Evolutionary conservation across 176 grass and related monocot species (phyloP).

Genomic region (Olyra latifolia): DNA sequence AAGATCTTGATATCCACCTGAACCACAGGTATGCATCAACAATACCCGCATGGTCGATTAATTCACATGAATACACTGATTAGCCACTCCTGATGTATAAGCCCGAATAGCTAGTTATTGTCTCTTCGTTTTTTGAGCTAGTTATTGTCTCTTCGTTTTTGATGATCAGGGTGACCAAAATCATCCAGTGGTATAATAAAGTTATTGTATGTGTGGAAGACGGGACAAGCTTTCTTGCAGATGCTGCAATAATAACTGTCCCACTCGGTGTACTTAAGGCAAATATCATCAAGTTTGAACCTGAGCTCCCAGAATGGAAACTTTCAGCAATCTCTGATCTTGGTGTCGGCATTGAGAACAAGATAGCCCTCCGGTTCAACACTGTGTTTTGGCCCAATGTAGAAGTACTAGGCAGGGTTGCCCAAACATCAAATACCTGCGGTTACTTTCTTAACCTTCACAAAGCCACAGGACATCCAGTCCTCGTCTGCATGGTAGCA

Average conservation of each 20-base stretch:
- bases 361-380: constrained; percentile 80
- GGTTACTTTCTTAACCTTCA: constrained; percentile 98
- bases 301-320: constrained; percentile 82
- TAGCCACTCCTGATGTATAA: background rate
- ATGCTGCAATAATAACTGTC: constrained; percentile 90
- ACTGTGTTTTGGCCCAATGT: constrained; percentile 94
- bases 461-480: constrained; percentile 85
- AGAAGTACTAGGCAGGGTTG: constrained; percentile 80
- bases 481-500: constrained; percentile 97
- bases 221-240: constrained; percentile 75
- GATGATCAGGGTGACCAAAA: constrained; percentile 75
- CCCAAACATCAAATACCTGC: constrained; percentile 70
- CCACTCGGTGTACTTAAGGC: constrained; percentile 95
- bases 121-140: background rate
- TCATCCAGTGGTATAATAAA: constrained; percentile 74
- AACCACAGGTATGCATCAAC: constrained; percentile 72
- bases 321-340: constrained; percentile 82
- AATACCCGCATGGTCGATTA: background rate
- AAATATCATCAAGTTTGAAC: constrained; percentile 90
- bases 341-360: constrained; percentile 90
- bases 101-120: background rate
- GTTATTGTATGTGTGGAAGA: constrained; percentile 72
- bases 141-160: background rate
- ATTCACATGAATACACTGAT: constrained; percentile 11
- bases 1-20: constrained; percentile 78